Percentiles rank a stretch among this genome's conserved stretches.
Conservation (phyloP, 1,284 basidiomycete genomes). For the Apiotrichum akiyoshidainum region DNA sequence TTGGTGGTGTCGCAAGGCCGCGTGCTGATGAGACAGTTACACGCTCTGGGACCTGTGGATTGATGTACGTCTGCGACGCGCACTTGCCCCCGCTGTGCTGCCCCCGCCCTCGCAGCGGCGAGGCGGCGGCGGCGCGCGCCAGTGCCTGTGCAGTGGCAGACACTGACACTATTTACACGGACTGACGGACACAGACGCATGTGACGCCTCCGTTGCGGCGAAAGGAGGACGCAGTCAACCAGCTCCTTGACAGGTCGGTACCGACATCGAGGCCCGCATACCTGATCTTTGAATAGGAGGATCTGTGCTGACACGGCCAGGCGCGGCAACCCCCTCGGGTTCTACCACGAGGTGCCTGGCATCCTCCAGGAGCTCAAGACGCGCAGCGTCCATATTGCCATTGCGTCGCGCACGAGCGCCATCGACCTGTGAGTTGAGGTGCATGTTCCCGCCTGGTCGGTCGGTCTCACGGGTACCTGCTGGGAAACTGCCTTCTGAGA, state of each 20-base stretch:
- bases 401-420: conserved; percentile 71
- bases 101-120: no score
- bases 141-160: background rate
- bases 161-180: background rate
- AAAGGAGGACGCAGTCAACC: conserved; percentile 59
- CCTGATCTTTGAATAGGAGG: background rate
- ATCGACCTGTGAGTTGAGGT: conserved; percentile 62
- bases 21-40: conserved; percentile 56
- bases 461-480: background rate
- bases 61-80: conserved; percentile 52
- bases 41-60: conserved; percentile 83
- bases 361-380: conserved; percentile 64
- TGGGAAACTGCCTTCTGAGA: background rate
- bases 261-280: background rate
- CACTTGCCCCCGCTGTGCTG: no score
- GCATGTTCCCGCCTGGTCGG: no score
- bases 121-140: no score
- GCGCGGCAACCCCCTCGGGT: conserved; percentile 59
- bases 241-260: conserved; percentile 61
- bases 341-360: conserved; percentile 72
- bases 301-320: conserved; percentile 42
- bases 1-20: background rate
- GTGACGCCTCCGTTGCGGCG: conserved; percentile 62
- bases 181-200: conserved; percentile 31
- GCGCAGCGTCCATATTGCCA: conserved; percentile 63